These are phyloP conservation scores for Fraxinus excelsior DNA, from an alignment of 257 asterid species.

Conservation along the genomic window DNA sequence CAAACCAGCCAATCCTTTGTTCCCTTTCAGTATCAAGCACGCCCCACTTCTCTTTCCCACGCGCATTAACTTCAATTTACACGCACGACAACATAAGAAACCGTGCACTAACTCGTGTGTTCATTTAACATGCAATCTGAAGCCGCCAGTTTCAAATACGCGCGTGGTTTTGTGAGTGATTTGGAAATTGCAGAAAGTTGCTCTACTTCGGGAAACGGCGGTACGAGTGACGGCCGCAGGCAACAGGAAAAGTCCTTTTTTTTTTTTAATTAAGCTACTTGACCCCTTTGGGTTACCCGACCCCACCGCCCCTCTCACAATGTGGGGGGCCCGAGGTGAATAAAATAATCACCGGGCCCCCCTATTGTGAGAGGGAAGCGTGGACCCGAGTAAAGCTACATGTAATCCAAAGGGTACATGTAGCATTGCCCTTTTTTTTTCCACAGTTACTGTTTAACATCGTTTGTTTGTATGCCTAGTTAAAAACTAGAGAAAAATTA, in stretches of 20 bases:
- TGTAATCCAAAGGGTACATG: no score
- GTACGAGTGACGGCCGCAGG: slow-evolving; percentile 63
- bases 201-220: slow-evolving; percentile 51
- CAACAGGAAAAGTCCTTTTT: neutral
- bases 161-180: neutral
- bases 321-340: no score
- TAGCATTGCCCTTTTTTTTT: no score
- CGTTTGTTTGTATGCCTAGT: neutral
- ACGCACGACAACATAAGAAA: neutral
- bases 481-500: no score
- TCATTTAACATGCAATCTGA: neutral
- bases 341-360: no score
- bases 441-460: slow-evolving; percentile 55
- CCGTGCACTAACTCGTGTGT: neutral
- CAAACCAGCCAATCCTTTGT: slow-evolving; percentile 17
- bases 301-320: no score
- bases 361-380: no score
- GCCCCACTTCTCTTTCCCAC: slow-evolving; percentile 16
- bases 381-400: no score
- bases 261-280: no score
- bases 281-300: no score
- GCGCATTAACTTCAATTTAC: neutral
- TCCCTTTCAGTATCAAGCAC: slow-evolving; percentile 6
- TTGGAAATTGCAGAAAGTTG: slow-evolving; percentile 8
- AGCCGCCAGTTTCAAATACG: neutral